These are phyloP conservation scores for Fragaria vesca DNA, from an alignment of 306 rosid genomes.

Conservation along the genomic window DNA sequence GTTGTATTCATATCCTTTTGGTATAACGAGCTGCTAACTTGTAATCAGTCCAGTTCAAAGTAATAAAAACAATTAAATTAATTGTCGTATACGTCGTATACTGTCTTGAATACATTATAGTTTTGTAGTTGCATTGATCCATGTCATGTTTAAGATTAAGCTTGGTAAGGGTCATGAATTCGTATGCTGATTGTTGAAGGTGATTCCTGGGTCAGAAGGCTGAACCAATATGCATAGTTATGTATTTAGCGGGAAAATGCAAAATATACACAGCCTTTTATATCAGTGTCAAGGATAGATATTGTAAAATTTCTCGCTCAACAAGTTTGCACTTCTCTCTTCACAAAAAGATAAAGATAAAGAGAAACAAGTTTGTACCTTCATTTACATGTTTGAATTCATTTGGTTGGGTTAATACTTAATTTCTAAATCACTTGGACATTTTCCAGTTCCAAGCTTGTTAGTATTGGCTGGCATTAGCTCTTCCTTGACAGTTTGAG, in stretches of 20 bases:
- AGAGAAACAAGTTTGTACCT: not conserved
- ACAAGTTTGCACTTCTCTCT: not conserved
- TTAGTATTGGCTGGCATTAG: conserved; percentile 11
- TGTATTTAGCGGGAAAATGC: not conserved
- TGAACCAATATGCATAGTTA: not conserved
- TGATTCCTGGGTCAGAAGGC: not conserved
- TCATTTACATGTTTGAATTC: not conserved
- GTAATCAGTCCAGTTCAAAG: not conserved
- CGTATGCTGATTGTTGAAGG: not conserved
- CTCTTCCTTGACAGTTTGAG: conserved; percentile 28
- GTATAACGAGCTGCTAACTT: not conserved
- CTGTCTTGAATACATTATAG: conserved; percentile 1
- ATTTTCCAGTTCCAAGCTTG: conserved; percentile 1
- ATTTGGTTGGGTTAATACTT: conserved; percentile 1
- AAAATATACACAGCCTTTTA: not conserved
- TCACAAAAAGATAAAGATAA: not conserved
- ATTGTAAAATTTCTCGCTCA: not conserved
- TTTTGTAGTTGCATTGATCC: not conserved
- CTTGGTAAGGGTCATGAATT: not conserved
- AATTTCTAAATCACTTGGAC: not conserved
- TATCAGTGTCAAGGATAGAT: not conserved
- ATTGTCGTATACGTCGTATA: not conserved
- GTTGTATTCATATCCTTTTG: not conserved
- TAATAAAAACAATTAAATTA: not conserved
- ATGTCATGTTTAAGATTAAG: not conserved